These are phyloP conservation scores for Priceomyces carsonii DNA, from an alignment of 805 yeast genomes.

Conservation along the genomic window DNA sequence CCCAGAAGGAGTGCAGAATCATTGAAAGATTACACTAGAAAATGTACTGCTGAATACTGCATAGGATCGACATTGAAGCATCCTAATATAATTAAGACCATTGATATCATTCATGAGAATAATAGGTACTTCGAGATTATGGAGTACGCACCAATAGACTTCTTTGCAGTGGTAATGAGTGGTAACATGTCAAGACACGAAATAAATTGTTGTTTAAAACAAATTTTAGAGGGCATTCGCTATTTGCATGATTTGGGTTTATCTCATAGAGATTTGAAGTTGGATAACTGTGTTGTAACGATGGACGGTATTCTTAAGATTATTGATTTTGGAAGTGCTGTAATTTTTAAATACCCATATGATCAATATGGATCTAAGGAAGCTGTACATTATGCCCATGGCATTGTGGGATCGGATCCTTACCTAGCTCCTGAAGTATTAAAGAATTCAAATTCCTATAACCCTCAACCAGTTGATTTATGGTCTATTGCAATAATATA, in stretches of 20 bases:
- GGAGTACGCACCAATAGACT: conserved; percentile 93
- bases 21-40: conserved; percentile 83
- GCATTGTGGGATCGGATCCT: conserved; percentile 85
- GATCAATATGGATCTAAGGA: conserved; percentile 47
- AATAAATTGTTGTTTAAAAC: conserved; percentile 87
- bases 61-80: conserved; percentile 89
- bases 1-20: conserved; percentile 72
- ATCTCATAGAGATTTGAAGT: conserved; percentile 87
- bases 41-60: conserved; percentile 92
- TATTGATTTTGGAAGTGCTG: conserved; percentile 93
- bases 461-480: conserved; percentile 90
- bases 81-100: conserved; percentile 86
- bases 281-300: conserved; percentile 89
- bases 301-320: conserved; percentile 81
- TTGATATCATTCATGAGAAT: conserved; percentile 87
- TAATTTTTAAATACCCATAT: conserved; percentile 86
- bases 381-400: conserved; percentile 71
- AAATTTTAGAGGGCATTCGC: conserved; percentile 74
- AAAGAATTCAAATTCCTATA: conserved; percentile 58
- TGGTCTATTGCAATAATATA: conserved; percentile 92
- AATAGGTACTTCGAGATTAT: conserved; percentile 86
- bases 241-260: conserved; percentile 84
- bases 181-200: conserved; percentile 82
- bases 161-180: conserved; percentile 93
- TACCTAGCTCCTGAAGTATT: conserved; percentile 91